phyloP scores from a whole-genome alignment of 345 rosid species.

The Eucalyptus curtisii region DNA sequence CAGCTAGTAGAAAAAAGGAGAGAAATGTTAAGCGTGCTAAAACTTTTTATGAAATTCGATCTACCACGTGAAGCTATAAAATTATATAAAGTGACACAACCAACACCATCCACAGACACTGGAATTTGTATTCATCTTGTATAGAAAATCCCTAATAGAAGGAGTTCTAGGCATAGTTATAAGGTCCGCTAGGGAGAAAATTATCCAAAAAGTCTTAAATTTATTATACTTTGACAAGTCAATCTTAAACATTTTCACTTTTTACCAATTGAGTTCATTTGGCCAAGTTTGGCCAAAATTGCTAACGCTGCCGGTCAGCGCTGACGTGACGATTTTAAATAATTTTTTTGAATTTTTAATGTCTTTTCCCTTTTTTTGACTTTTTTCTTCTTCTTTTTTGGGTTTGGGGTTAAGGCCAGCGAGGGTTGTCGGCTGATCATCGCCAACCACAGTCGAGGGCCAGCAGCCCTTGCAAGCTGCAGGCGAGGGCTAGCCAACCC shows the following conservation, averaged over 20 bases:
- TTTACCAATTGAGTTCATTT: too few species aligned
- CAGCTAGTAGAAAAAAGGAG: not conserved
- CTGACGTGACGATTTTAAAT: accelerated
- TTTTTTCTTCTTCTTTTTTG: too few species aligned
- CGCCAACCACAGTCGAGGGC: too few species aligned
- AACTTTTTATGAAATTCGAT: not conserved
- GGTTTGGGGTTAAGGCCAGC: too few species aligned
- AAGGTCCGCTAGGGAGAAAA: not conserved
- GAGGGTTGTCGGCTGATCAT: accelerated
- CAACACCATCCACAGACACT: not conserved
- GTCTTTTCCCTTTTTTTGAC: accelerated
- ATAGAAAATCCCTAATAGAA: not conserved
- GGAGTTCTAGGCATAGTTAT: not conserved
- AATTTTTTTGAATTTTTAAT: too few species aligned
- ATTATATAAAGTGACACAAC: not conserved
- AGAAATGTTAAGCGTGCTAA: not conserved
- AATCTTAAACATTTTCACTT: too few species aligned
- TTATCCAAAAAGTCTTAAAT: too few species aligned
- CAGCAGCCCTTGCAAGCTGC: too few species aligned
- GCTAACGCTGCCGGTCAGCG: too few species aligned
- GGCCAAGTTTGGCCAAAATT: too few species aligned
- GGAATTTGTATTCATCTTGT: not conserved
- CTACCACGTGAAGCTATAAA: not conserved
- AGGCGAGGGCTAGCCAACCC: too few species aligned
- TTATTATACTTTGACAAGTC: too few species aligned